A percentile compares a stretch with the other conserved stretches of the same genome.
These are phyloP conservation scores for Cystoderma amianthinum DNA, from an alignment of 768 basidiomycete genomes.

Conservation along the genomic window DNA sequence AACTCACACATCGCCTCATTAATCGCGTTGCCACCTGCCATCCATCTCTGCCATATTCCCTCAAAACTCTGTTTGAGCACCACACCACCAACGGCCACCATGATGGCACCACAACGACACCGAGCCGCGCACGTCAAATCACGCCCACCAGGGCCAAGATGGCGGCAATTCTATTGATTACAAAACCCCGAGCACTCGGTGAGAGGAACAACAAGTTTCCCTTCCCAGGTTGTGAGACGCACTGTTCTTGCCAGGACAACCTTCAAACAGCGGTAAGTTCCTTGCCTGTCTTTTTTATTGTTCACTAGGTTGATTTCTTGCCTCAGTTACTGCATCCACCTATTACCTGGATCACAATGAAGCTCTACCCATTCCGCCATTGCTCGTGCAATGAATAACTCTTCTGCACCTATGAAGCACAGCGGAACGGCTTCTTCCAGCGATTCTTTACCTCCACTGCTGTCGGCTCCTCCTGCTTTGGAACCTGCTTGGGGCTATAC, in stretches of 20 bases:
- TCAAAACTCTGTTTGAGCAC: too few relatives aligned
- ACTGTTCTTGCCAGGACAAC: slow-evolving; percentile 88
- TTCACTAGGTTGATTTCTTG: background rate
- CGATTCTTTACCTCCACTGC: slow-evolving; percentile 18
- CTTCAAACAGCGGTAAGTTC: slow-evolving; percentile 54
- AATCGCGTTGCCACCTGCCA: slow-evolving; percentile 17
- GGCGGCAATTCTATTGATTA: slow-evolving; percentile 68
- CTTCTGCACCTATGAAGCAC: slow-evolving; percentile 17
- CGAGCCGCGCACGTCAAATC: too few relatives aligned
- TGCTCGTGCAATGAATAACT: slow-evolving; percentile 28
- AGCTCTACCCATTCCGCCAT: slow-evolving; percentile 59
- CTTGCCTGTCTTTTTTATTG: background rate
- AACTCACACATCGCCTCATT: slow-evolving; percentile 18
- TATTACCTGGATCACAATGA: slow-evolving; percentile 73
- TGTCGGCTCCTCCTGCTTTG: slow-evolving; percentile 35
- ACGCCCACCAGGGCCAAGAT: slow-evolving; percentile 22
- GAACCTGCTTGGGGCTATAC: slow-evolving; percentile 32
- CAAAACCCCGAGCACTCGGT: slow-evolving; percentile 82
- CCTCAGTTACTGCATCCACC: slow-evolving; percentile 69
- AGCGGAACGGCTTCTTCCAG: slow-evolving; percentile 16
- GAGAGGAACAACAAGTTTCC: slow-evolving; percentile 91
- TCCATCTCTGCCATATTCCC: slow-evolving; percentile 1
- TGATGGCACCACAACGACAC: too few relatives aligned
- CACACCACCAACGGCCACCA: too few relatives aligned
- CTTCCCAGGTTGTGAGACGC: slow-evolving; percentile 91